Evolutionary conservation across 73 alveolate genomes (phyloP).

Genomic region (Paramecium primaurelia): DNA sequence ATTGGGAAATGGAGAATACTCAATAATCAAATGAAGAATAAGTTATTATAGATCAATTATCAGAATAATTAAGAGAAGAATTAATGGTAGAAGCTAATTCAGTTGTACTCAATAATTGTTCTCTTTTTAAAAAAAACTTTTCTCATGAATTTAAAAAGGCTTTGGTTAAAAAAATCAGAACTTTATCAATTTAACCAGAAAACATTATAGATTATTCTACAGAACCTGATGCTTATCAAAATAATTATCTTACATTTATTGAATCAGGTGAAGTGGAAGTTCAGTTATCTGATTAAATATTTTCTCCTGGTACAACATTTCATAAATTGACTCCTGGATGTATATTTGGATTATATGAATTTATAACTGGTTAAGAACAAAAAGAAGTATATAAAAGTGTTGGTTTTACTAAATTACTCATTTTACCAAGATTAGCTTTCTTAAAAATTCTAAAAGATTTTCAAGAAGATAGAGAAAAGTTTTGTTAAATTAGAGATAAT

Average conservation of each 20-base stretch:
- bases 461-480: slow-evolving; percentile 20
- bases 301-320: background rate
- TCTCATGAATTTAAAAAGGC: slow-evolving; percentile 1
- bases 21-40: slow-evolving; percentile 10
- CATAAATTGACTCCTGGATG: background rate
- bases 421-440: background rate
- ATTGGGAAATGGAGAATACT: slow-evolving; percentile 30
- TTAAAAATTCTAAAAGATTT: background rate
- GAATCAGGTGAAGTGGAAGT: slow-evolving; percentile 35
- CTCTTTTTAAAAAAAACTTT: background rate
- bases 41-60: background rate
- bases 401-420: slow-evolving; percentile 6
- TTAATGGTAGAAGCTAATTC: slow-evolving; percentile 23
- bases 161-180: background rate
- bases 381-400: slow-evolving; percentile 22
- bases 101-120: background rate
- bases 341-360: slow-evolving; percentile 29
- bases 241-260: background rate
- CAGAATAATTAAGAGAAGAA: slow-evolving; percentile 30
- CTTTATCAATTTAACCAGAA: background rate
- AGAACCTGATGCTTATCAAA: background rate
- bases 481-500: slow-evolving; percentile 13
- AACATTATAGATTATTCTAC: background rate
- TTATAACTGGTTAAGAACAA: background rate
- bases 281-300: background rate